Conservation (phyloP, 495 filamentous ascomycete genomes). For the Penicillium alfredii region DNA sequence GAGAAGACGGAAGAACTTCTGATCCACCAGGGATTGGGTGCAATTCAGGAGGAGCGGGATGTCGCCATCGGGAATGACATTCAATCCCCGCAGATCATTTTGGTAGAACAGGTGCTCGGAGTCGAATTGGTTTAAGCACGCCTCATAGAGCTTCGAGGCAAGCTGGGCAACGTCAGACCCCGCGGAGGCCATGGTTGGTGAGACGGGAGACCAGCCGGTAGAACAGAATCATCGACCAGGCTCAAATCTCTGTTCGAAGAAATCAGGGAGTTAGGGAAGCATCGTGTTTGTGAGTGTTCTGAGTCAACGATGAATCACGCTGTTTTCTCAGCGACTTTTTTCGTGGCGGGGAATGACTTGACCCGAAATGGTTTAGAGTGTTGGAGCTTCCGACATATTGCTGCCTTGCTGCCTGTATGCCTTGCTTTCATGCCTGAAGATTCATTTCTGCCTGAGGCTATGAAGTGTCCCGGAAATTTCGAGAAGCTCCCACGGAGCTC, state of each 20-base stretch:
- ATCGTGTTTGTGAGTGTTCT: conserved; percentile 10
- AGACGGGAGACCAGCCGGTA: conserved; percentile 7
- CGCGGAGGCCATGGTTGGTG: conserved; percentile 31
- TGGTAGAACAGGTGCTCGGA: conserved; percentile 57
- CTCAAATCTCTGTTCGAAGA: no score
- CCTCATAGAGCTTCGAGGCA: conserved; percentile 41
- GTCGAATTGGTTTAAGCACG: conserved; percentile 34
- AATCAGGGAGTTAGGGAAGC: conserved; percentile 18
- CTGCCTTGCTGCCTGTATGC: conserved; percentile 21
- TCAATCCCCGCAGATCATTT: conserved; percentile 56
- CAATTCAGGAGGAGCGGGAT: conserved; percentile 51
- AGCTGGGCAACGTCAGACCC: conserved; percentile 34
- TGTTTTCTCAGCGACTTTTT: conserved; percentile 29
- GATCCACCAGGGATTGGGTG: conserved; percentile 56
- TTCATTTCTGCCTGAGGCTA: conserved; percentile 8
- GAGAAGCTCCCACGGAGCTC: conserved; percentile 37
- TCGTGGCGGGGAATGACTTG: conserved; percentile 22
- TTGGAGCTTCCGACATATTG: conserved; percentile 15
- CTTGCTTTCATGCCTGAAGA: not conserved
- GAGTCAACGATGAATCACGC: conserved; percentile 14
- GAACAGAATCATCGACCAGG: conserved; percentile 18
- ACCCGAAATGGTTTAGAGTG: conserved; percentile 24
- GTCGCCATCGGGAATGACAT: conserved; percentile 55
- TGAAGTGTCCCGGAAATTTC: conserved; percentile 41
- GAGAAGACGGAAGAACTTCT: conserved; percentile 61